These are phyloP conservation scores for Pezicula neosporulosa DNA, from an alignment of 2,329 filamentous ascomycete genomes.

Conservation along the genomic window DNA sequence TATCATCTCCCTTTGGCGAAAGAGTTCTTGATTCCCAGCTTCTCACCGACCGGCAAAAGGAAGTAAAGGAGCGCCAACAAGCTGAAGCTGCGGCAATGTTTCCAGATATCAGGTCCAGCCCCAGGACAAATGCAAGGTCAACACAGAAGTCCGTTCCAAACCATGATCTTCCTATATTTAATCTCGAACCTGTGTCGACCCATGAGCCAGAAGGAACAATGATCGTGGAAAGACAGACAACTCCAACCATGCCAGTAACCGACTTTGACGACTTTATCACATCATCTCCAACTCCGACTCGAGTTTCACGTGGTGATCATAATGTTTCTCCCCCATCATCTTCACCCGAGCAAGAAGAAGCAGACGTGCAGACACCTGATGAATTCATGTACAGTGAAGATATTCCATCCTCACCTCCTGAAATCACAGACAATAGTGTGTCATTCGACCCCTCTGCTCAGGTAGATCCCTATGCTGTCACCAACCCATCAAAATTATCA, in stretches of 20 bases:
- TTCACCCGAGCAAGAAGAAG: conserved; percentile 51
- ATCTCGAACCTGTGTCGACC: no score
- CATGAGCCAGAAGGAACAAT: background rate
- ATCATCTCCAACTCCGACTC: conserved; percentile 53
- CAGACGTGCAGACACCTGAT: conserved; percentile 44
- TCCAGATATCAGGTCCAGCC: conserved; percentile 60
- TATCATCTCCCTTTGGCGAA: conserved; percentile 50
- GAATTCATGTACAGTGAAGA: conserved; percentile 41
- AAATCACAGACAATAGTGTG: conserved; percentile 1
- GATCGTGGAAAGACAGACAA: conserved; percentile 14
- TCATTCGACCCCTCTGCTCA: conserved; percentile 18
- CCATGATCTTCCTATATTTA: conserved; percentile 32
- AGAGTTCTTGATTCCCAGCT: conserved; percentile 62
- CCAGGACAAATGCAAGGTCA: conserved; percentile 20
- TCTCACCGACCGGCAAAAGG: conserved; percentile 75
- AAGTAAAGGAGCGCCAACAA: conserved; percentile 70
- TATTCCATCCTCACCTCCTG: conserved; percentile 19
- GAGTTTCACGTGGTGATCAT: conserved; percentile 45
- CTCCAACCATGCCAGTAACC: conserved; percentile 17
- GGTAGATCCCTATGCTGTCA: conserved; percentile 12
- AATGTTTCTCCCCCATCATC: conserved; percentile 53
- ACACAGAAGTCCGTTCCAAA: conserved; percentile 32
- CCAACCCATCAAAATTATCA: conserved; percentile 11
- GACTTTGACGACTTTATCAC: conserved; percentile 36
- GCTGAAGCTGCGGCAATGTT: conserved; percentile 63